phyloP scores from a whole-genome alignment of 2,329 filamentous ascomycete species.

The Xylaria polymorpha region DNA sequence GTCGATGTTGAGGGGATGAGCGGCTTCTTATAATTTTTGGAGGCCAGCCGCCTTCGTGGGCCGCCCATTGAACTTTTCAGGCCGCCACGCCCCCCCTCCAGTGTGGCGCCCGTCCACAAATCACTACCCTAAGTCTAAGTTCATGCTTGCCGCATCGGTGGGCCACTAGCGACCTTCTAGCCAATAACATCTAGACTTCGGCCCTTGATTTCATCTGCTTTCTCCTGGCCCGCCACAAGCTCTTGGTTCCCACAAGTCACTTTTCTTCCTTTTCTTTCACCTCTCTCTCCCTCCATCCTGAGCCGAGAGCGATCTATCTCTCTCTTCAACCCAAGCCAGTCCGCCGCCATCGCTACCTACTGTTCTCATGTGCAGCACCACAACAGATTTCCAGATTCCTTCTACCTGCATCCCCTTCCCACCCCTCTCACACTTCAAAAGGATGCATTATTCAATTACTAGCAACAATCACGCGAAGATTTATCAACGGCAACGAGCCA shows the following conservation, averaged over 20 bases:
- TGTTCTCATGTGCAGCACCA: not conserved
- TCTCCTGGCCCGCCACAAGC: slow-evolving; percentile 44
- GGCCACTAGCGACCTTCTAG: slow-evolving; percentile 36
- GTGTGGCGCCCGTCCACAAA: slow-evolving; percentile 51
- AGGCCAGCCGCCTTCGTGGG: slow-evolving; percentile 44
- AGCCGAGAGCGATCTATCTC: slow-evolving; percentile 10
- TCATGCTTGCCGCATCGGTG: slow-evolving; percentile 46
- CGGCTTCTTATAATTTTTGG: slow-evolving; percentile 68
- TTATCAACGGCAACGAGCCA: slow-evolving; percentile 19
- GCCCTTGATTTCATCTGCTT: slow-evolving; percentile 47
- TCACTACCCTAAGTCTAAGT: slow-evolving; percentile 42
- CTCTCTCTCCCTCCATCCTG: slow-evolving; percentile 16
- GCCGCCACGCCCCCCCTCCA: slow-evolving; percentile 47
- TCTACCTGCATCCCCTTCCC: not conserved
- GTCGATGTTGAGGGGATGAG: slow-evolving; percentile 64
- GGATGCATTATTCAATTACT: not conserved
- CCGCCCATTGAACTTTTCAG: slow-evolving; percentile 46
- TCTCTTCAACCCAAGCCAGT: slow-evolving; percentile 18
- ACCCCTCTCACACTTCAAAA: no score
- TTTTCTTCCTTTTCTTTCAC: slow-evolving; percentile 41
- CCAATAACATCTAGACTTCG: slow-evolving; percentile 45
- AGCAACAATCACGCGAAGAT: not conserved
- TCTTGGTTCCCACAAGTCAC: slow-evolving; percentile 47
- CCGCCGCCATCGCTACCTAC: not conserved
- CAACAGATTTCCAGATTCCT: not conserved